Percentiles rank a stretch among this genome's conserved stretches.
phyloP scores from a whole-genome alignment of 2,329 filamentous ascomycete genomes.

The Sporothrix sp. region DNA sequence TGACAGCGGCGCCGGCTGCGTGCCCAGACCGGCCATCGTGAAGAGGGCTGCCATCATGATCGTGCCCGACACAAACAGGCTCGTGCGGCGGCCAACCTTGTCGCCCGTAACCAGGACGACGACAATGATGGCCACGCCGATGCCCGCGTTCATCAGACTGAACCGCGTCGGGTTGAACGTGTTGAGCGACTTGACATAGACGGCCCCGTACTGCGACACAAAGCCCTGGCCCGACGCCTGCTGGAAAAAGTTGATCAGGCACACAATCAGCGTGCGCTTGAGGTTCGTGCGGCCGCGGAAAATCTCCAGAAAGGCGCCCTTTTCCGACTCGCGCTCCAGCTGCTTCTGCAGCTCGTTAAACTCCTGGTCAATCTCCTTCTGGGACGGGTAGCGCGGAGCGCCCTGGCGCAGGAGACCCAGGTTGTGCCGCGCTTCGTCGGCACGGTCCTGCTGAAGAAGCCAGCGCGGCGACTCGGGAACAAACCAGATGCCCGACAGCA shows the following conservation, averaged over 20 bases:
- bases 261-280: slow-evolving; percentile 7
- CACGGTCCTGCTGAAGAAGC: slow-evolving; percentile 8
- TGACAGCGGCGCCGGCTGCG: slow-evolving; percentile 2
- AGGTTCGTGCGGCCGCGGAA: slow-evolving; percentile 6
- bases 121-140: background rate
- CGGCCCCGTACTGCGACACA: slow-evolving; percentile 8
- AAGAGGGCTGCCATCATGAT: slow-evolving; percentile 25
- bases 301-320: slow-evolving; percentile 1
- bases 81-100: background rate
- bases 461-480: slow-evolving; percentile 15
- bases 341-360: slow-evolving; percentile 7
- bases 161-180: slow-evolving; percentile 5
- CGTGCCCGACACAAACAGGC: slow-evolving; percentile 22
- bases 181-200: slow-evolving; percentile 7
- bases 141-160: slow-evolving; percentile 4
- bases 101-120: background rate
- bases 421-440: slow-evolving; percentile 7
- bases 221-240: slow-evolving; percentile 13
- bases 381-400: background rate
- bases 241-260: slow-evolving; percentile 8
- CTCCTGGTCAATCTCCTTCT: slow-evolving; percentile 16
- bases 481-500: slow-evolving; percentile 5
- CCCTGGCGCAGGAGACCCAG: slow-evolving; percentile 11
- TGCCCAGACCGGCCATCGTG: slow-evolving; percentile 30
- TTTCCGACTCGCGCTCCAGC: background rate